These are phyloP conservation scores for Hypoxylon perforatum DNA, from an alignment of 495 filamentous ascomycete species.

Conservation along the genomic window DNA sequence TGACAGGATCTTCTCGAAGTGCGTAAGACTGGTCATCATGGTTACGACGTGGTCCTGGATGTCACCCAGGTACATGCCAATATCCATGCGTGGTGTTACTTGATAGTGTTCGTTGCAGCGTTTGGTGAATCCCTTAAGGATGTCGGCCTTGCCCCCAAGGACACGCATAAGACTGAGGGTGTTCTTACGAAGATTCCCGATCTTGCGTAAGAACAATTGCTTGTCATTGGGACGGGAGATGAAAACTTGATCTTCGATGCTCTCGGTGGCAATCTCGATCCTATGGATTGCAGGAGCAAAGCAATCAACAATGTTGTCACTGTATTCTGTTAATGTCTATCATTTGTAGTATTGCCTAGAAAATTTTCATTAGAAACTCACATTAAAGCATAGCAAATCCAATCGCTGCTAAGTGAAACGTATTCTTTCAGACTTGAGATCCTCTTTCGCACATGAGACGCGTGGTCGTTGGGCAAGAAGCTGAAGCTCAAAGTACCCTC, in stretches of 20 bases:
- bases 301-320: conserved; percentile 95
- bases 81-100: conserved; percentile 92
- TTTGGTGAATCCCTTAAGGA: conserved; percentile 96
- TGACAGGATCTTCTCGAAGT: conserved; percentile 97
- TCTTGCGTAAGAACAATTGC: conserved; percentile 82
- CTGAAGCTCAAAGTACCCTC: conserved; percentile 95
- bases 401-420: conserved; percentile 90
- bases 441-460: conserved; percentile 86
- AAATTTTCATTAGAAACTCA: conserved; percentile 55
- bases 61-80: conserved; percentile 94
- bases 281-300: conserved; percentile 90
- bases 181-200: conserved; percentile 90
- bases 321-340: conserved; percentile 49
- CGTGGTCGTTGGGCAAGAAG: conserved; percentile 84
- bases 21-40: conserved; percentile 94
- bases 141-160: conserved; percentile 94
- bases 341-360: neutral
- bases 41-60: conserved; percentile 99
- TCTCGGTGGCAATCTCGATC: conserved; percentile 88
- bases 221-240: conserved; percentile 90
- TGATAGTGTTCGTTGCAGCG: conserved; percentile 97
- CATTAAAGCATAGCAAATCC: conserved; percentile 99
- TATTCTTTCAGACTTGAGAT: conserved; percentile 95
- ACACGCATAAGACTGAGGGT: conserved; percentile 94
- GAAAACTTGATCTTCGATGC: conserved; percentile 95